These are phyloP conservation scores for Jatropha multifida DNA, from an alignment of 441 rosid genomes.

Conservation along the genomic window DNA sequence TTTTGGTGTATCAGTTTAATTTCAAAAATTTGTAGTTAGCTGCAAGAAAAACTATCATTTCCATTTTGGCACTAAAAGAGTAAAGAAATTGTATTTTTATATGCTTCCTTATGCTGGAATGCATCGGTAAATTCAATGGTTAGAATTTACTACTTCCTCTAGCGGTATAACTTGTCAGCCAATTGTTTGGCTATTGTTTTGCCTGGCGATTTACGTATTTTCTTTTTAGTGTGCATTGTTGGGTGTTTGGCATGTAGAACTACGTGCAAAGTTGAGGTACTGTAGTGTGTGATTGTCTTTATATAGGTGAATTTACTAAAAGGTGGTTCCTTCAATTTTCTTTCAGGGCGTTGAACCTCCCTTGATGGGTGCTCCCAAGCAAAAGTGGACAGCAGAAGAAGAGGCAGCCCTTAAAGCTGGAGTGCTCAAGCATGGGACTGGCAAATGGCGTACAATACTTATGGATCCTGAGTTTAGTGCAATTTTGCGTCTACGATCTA, in stretches of 20 bases:
- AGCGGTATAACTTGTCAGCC: not conserved
- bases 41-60: not conserved
- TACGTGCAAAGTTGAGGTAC: not conserved
- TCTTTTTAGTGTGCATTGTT: not conserved
- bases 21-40: not conserved
- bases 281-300: not conserved
- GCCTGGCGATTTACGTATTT: not conserved
- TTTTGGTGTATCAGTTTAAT: not conserved
- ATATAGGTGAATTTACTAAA: not conserved
- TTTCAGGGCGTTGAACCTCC: constrained; percentile 17
- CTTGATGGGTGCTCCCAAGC: constrained; percentile 96
- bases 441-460: constrained; percentile 98
- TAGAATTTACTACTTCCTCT: not conserved
- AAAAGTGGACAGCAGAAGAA: constrained; percentile 96
- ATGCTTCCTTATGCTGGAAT: not conserved
- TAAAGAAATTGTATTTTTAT: not conserved
- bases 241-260: not conserved
- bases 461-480: constrained; percentile 87
- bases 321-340: not conserved
- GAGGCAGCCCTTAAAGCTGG: constrained; percentile 93
- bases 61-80: not conserved
- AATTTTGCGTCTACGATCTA: constrained; percentile 75
- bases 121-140: constrained; percentile 2
- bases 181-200: not conserved
- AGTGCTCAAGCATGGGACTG: constrained; percentile 89